phyloP scores from a whole-genome alignment of 257 asterid genomes.

The Handroanthus guayacan region DNA sequence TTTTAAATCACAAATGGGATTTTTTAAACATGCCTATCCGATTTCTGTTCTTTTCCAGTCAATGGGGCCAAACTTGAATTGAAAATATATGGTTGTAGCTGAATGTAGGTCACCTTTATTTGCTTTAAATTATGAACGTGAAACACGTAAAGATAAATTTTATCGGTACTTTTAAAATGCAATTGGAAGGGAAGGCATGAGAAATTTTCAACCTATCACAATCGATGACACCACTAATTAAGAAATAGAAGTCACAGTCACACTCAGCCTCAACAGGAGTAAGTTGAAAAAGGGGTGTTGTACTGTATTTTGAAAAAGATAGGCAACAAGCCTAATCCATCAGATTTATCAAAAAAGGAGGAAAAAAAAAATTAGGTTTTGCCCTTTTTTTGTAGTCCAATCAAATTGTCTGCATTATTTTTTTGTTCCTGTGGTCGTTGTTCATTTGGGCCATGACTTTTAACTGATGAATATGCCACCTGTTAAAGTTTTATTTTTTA shows the following conservation, averaged over 20 bases:
- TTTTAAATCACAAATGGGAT: too few species aligned
- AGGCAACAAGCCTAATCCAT: constrained; percentile 26
- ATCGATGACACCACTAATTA: too few species aligned
- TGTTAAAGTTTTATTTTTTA: background rate
- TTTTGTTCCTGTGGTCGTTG: background rate
- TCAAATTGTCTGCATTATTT: constrained; percentile 20
- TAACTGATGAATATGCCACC: constrained; percentile 27
- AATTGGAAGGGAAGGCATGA: too few species aligned
- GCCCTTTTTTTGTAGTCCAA: constrained; percentile 12
- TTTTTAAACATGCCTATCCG: background rate
- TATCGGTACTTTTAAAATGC: too few species aligned
- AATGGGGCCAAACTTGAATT: background rate
- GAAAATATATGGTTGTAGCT: background rate
- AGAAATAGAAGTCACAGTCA: too few species aligned
- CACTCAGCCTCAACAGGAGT: too few species aligned
- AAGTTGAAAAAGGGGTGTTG: background rate
- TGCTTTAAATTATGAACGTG: background rate
- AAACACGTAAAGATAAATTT: background rate
- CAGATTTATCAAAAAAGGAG: background rate
- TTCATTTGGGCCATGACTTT: background rate
- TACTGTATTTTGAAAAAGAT: constrained; percentile 17
- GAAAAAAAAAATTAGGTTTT: background rate
- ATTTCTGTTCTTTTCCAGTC: background rate
- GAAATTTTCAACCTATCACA: too few species aligned
- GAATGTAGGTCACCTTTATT: background rate